Evolutionary conservation across 805 yeast genomes (phyloP).

Genomic region (Saccharomycopsis babjevae): DNA sequence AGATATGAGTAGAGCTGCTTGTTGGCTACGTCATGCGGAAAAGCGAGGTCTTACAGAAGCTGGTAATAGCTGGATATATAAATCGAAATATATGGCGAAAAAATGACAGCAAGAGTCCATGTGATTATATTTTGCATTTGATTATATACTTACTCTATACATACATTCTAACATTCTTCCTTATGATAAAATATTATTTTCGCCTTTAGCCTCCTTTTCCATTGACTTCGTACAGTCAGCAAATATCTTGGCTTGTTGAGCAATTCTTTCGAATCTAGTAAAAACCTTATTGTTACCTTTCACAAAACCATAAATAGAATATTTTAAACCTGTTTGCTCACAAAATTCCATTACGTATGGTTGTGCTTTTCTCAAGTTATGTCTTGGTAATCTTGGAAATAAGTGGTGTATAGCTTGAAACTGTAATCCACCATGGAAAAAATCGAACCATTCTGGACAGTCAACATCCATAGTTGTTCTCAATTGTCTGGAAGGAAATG

Average conservation of each 20-base stretch:
- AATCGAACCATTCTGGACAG: slow-evolving; percentile 89
- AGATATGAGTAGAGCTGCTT: slow-evolving; percentile 53
- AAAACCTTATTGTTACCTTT: slow-evolving; percentile 69
- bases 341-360: slow-evolving; percentile 66
- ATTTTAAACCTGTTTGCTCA: slow-evolving; percentile 61
- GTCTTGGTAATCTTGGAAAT: slow-evolving; percentile 83
- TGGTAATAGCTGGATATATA: slow-evolving; percentile 70
- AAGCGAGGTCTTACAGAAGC: slow-evolving; percentile 47
- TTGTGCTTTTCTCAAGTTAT: slow-evolving; percentile 71
- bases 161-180: neutral
- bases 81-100: slow-evolving; percentile 44
- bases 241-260: slow-evolving; percentile 67
- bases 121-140: neutral
- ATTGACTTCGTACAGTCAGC: slow-evolving; percentile 61
- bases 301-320: slow-evolving; percentile 76
- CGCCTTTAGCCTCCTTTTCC: slow-evolving; percentile 36
- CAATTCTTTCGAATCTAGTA: slow-evolving; percentile 59
- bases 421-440: slow-evolving; percentile 84
- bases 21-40: slow-evolving; percentile 61
- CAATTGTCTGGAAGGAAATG: slow-evolving; percentile 69
- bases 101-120: neutral
- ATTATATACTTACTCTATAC: neutral
- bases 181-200: neutral
- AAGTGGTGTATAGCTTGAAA: slow-evolving; percentile 87
- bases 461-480: slow-evolving; percentile 94